Conservation (phyloP, 2,329 filamentous ascomycete genomes). For the Colletotrichum coccodes region DNA sequence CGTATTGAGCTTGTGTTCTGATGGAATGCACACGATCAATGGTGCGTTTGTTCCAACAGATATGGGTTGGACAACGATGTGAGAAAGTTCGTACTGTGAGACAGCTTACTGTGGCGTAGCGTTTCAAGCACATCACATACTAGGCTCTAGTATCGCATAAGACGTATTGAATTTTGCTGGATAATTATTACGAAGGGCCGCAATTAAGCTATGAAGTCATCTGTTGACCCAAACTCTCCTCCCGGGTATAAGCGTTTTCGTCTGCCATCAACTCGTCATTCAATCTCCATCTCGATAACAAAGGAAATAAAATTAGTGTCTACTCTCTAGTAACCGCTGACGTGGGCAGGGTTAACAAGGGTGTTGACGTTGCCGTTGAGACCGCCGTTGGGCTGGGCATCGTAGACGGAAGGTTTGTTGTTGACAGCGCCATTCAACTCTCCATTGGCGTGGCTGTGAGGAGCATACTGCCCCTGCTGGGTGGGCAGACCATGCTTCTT, state of each 20-base stretch:
- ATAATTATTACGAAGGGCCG: constrained; percentile 21
- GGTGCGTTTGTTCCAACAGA: constrained; percentile 19
- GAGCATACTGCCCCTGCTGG: constrained; percentile 3
- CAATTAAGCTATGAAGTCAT: neutral
- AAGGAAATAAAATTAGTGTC: neutral
- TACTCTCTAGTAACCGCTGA: constrained; percentile 11
- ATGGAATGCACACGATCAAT: constrained; percentile 26
- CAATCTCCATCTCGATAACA: constrained; percentile 5
- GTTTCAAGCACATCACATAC: too few relatives aligned
- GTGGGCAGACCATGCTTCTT: constrained; percentile 50
- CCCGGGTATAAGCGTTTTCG: constrained; percentile 32
- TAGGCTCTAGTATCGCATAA: neutral
- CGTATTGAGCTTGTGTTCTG: constrained; percentile 14
- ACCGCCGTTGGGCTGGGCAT: constrained; percentile 2
- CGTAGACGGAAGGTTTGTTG: neutral
- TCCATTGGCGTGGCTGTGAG: constrained; percentile 11
- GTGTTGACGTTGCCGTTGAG: constrained; percentile 16
- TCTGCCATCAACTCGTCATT: constrained; percentile 18
- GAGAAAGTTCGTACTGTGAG: neutral
- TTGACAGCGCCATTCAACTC: constrained; percentile 2
- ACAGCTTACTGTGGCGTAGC: too few relatives aligned
- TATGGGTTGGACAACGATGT: constrained; percentile 22
- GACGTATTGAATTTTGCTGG: constrained; percentile 1
- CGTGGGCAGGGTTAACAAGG: constrained; percentile 3
- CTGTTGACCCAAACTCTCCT: neutral